A percentile compares a stretch with the other conserved stretches of the same genome.
phyloP scores from a whole-genome alignment of 345 rosid genomes.

The Erysimum cheiranthoides region DNA sequence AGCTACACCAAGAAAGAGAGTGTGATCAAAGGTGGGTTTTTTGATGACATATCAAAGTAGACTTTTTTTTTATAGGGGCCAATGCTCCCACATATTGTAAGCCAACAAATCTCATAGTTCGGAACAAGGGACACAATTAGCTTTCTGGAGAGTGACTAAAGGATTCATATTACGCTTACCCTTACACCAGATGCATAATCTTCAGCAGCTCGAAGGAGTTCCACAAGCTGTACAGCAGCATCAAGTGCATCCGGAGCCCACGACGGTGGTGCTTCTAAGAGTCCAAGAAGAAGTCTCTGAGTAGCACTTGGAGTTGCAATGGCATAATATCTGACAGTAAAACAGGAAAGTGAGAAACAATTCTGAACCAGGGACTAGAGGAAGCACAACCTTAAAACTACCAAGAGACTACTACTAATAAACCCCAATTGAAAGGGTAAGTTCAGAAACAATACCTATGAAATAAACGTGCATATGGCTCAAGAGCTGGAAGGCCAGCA shows the following conservation, averaged over 20 bases:
- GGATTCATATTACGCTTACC: conserved; percentile 54
- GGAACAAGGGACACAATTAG: background rate
- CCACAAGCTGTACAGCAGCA: conserved; percentile 99
- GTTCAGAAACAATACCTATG: conserved; percentile 65
- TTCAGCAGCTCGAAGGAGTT: conserved; percentile 97
- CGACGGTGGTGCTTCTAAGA: conserved; percentile 96
- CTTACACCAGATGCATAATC: conserved; percentile 95
- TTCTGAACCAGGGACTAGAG: conserved; percentile 16
- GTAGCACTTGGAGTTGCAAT: conserved; percentile 99
- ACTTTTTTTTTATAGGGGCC: conserved; percentile 15
- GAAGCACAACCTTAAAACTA: conserved; percentile 25
- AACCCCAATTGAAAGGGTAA: conserved; percentile 13
- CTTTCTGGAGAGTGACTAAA: conserved; percentile 20
- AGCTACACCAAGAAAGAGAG: conserved; percentile 63
- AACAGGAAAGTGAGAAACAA: conserved; percentile 37
- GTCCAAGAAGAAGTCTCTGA: conserved; percentile 96
- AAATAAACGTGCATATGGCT: conserved; percentile 94
- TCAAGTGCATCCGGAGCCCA: conserved; percentile 99
- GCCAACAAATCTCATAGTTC: conserved; percentile 5
- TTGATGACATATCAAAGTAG: conserved; percentile 14
- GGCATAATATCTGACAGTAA: conserved; percentile 76
- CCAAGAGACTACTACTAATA: background rate
- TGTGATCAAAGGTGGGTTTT: conserved; percentile 26
- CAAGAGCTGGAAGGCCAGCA: conserved; percentile 98
- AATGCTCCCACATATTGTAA: conserved; percentile 8